phyloP scores from a whole-genome alignment of 192 early-diverging fungal species.

The Linnemannia schmuckeri region DNA sequence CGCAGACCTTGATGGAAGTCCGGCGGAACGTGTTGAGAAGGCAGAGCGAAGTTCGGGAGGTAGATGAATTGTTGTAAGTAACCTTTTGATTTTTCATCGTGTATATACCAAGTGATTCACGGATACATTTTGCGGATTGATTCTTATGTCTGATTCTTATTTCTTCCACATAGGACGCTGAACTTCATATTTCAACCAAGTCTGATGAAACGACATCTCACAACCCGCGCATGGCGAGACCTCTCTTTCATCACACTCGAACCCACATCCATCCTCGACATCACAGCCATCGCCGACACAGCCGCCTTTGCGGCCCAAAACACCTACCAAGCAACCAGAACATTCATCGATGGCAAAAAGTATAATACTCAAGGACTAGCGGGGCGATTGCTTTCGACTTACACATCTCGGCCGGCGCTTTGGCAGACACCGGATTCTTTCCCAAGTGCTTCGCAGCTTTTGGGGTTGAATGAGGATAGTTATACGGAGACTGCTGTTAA shows the following conservation, averaged over 20 bases:
- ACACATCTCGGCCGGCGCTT: neutral
- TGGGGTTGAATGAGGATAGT: conserved; percentile 9
- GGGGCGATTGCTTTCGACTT: neutral
- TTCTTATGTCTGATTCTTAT: neutral
- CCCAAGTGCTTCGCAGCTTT: neutral
- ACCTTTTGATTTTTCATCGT: neutral
- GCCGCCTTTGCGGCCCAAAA: neutral
- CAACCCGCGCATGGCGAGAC: neutral
- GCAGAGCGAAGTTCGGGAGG: neutral
- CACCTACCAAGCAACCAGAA: neutral
- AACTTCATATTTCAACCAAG: neutral
- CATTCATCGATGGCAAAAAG: neutral
- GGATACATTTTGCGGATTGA: too few species aligned
- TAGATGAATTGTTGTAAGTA: neutral
- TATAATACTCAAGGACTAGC: neutral
- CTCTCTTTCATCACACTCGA: neutral
- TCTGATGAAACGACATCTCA: neutral
- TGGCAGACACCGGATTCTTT: neutral
- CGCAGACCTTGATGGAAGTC: neutral
- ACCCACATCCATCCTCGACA: neutral
- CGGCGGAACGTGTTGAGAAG: neutral
- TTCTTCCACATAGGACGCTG: neutral
- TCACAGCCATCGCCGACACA: neutral
- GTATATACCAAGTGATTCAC: too few species aligned
- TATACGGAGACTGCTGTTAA: neutral